Base-by-base conservation (phyloP, 2,329 filamentous ascomycete genomes). In the Colletotrichum chlorophyti region DNA sequence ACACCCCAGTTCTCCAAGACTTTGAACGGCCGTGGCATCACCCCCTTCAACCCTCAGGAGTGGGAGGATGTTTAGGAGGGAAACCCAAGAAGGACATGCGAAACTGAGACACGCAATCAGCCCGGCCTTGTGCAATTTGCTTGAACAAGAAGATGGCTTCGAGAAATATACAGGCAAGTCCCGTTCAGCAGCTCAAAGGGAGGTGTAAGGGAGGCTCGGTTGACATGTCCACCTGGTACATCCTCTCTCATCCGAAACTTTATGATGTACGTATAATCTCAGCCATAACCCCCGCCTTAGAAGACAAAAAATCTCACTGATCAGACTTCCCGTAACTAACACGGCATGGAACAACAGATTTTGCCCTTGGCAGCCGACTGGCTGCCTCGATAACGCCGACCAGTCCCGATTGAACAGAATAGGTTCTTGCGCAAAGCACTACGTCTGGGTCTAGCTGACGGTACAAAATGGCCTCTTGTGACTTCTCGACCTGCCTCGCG, bases 51-150 rank as follows among this genome's bases (percentile, higher is more conserved):
- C 26, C 7, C 23, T 52, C 29, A 34, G 26, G 27, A 40, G 49
- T 4, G 38, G 31, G 27, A 43, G 15, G 38, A 52, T 29, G 37
- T 29, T 52, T 2, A 52, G 42, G 49, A 52, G 38, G 6, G 49
- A 52, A 31, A 29, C 24, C n/a, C 49, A 52, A 31, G 49, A 57
- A 3, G 34, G 61, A 21, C 68, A 70, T 35, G 19, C 43, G n/a
- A 55, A 61, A 5, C 53, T 63, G 10, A 54, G 69, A 2, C 58
- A 58, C 14, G 42, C 55, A 31, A 58, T 74, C 14, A 63, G 52
- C 1, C 69, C 66, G 21, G 70, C 65, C 15, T 74, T 74, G 17
- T 50, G 62, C 49, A 47, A 67, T 53, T 60, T 74, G 68, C 62
- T 62, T 17, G 66, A 66, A 6, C 70, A 73, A 42, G 66, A 72